A percentile compares a stretch with the other conserved stretches of the same genome.
phyloP scores from a whole-genome alignment of 2,329 filamentous ascomycete genomes.

The Daldinia sp. region DNA sequence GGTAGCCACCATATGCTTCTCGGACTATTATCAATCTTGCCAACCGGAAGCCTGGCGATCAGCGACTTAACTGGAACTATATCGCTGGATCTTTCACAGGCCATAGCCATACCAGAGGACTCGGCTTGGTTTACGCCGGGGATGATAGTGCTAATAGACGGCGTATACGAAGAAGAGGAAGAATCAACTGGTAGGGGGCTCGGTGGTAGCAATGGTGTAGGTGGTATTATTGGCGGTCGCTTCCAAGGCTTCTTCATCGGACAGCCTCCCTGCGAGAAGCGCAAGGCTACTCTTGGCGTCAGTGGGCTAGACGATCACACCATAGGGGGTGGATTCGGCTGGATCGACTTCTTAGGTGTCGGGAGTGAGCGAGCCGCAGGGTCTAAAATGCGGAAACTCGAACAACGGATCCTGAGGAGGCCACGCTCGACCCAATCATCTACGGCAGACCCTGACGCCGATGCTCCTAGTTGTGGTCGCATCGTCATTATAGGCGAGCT shows the following conservation, averaged over 20 bases:
- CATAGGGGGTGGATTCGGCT: conserved; percentile 87
- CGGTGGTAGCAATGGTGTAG: conserved; percentile 83
- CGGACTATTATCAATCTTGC: conserved; percentile 82
- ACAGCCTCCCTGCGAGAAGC: conserved; percentile 89
- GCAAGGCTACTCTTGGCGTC: conserved; percentile 81
- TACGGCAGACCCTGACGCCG: conserved; percentile 50
- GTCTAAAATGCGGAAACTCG: conserved; percentile 82
- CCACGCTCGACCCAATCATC: conserved; percentile 44
- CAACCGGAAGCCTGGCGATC: conserved; percentile 84
- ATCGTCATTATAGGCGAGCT: conserved; percentile 87
- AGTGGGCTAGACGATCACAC: conserved; percentile 70
- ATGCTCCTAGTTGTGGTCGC: conserved; percentile 59
- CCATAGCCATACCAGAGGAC: conserved; percentile 83
- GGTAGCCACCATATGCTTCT: conserved; percentile 88
- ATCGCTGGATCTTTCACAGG: conserved; percentile 82
- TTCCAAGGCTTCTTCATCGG: conserved; percentile 93
- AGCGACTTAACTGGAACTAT: conserved; percentile 92
- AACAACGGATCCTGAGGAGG: conserved; percentile 71
- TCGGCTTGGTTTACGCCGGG: conserved; percentile 94
- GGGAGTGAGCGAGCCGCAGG: conserved; percentile 90
- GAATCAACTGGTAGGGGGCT: conserved; percentile 75
- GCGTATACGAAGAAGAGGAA: conserved; percentile 95
- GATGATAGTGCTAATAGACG: conserved; percentile 95
- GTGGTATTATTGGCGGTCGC: conserved; percentile 89
- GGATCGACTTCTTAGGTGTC: conserved; percentile 95